These are phyloP conservation scores for Leccinellum albellum DNA, from an alignment of 768 basidiomycete species.

Conservation along the genomic window DNA sequence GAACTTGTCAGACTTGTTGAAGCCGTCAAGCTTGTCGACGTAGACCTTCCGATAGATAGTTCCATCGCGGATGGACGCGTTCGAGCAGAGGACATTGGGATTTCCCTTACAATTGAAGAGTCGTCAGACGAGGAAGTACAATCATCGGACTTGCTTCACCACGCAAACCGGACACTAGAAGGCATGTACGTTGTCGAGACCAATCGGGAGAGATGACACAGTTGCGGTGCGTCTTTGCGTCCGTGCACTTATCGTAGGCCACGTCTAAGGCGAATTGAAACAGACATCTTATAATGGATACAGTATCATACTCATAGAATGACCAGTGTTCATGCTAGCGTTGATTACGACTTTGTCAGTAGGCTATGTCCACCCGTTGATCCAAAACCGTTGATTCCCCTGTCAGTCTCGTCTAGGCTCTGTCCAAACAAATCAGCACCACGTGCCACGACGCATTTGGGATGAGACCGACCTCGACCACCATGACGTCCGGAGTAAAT, in stretches of 20 bases:
- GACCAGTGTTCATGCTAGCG: neutral
- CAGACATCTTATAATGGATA: neutral
- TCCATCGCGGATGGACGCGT: constrained; percentile 39
- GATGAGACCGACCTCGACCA: constrained; percentile 62
- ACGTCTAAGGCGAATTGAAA: neutral
- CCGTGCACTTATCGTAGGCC: neutral
- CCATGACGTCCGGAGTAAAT: constrained; percentile 76
- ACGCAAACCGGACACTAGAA: constrained; percentile 45
- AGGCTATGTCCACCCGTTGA: constrained; percentile 84
- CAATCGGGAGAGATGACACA: constrained; percentile 25
- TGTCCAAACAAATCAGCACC: constrained; percentile 29
- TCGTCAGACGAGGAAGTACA: constrained; percentile 24
- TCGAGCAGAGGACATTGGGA: constrained; percentile 39
- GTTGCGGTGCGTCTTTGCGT: constrained; percentile 3
- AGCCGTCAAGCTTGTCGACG: constrained; percentile 65
- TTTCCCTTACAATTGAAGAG: constrained; percentile 25
- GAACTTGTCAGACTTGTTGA: constrained; percentile 76
- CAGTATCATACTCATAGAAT: constrained; percentile 1
- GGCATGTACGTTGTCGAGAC: constrained; percentile 64
- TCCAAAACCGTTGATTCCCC: constrained; percentile 87
- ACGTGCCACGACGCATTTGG: neutral
- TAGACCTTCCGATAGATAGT: constrained; percentile 25
- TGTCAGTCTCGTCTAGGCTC: constrained; percentile 81
- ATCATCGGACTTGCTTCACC: constrained; percentile 46
- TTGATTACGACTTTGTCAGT: constrained; percentile 29